A percentile compares a stretch with the other conserved stretches of the same genome.
phyloP scores from a whole-genome alignment of 768 basidiomycete species.

The Agrocybe pediades region DNA sequence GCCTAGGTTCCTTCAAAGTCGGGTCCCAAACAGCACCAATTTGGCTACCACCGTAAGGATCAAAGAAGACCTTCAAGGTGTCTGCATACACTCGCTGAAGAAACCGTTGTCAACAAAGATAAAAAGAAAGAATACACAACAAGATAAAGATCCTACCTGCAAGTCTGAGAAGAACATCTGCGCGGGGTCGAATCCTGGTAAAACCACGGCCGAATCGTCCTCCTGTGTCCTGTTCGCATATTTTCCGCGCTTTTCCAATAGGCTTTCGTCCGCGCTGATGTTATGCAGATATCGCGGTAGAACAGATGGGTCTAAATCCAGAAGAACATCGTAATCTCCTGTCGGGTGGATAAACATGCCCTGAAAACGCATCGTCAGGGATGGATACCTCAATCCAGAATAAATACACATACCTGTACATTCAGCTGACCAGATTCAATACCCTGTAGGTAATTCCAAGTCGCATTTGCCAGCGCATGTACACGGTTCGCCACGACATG shows the following conservation, averaged over 20 bases:
- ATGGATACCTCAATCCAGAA: neutral
- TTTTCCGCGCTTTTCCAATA: constrained; percentile 44
- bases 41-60: constrained; percentile 73
- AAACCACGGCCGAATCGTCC: constrained; percentile 29
- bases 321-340: constrained; percentile 82
- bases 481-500: constrained; percentile 75
- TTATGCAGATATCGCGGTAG: constrained; percentile 80
- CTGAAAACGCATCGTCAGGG: constrained; percentile 38
- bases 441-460: constrained; percentile 58
- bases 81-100: constrained; percentile 74
- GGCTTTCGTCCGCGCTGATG: constrained; percentile 48
- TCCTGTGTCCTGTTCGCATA: constrained; percentile 46
- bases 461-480: constrained; percentile 72
- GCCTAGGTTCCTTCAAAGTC: constrained; percentile 54
- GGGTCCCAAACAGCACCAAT: constrained; percentile 92
- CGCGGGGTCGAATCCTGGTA: constrained; percentile 84
- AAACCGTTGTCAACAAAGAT: constrained; percentile 1
- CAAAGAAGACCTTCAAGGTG: constrained; percentile 83
- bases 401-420: constrained; percentile 57
- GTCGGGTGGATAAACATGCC: constrained; percentile 84
- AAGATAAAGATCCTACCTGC: constrained; percentile 49
- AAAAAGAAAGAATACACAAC: neutral
- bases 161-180: constrained; percentile 67
- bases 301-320: constrained; percentile 66
- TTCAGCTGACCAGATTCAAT: constrained; percentile 51